These are phyloP conservation scores for Camelina sativa DNA, from an alignment of 345 rosid genomes.

Conservation along the genomic window DNA sequence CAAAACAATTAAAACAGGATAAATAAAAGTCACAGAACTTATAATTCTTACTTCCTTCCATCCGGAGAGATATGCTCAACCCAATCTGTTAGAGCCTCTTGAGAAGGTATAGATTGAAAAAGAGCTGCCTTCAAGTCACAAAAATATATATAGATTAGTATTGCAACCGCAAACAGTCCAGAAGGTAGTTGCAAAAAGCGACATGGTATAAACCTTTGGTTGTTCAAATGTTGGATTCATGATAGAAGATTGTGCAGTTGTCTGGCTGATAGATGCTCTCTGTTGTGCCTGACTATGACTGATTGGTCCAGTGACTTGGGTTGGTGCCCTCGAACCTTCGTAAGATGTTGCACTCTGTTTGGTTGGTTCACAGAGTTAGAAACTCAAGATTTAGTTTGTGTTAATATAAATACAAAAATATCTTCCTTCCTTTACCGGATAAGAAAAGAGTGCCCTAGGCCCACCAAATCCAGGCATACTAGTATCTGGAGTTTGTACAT, in stretches of 20 bases:
- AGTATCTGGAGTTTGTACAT: conserved; percentile 55
- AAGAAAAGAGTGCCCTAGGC: conserved; percentile 62
- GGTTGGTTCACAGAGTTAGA: conserved; percentile 33
- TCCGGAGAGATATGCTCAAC: conserved; percentile 79
- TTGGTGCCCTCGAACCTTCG: conserved; percentile 57
- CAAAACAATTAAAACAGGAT: conserved; percentile 8
- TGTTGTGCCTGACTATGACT: conserved; percentile 61
- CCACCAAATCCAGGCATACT: conserved; percentile 60
- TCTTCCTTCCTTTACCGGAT: conserved; percentile 58
- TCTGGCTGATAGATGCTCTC: conserved; percentile 51
- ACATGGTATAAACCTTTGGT: conserved; percentile 43
- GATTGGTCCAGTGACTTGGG: conserved; percentile 57
- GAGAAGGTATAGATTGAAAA: conserved; percentile 47
- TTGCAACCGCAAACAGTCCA: conserved; percentile 26
- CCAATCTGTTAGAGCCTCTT: conserved; percentile 69
- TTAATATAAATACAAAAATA: conserved; percentile 17
- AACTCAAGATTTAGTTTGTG: conserved; percentile 27
- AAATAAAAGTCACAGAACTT: neutral
- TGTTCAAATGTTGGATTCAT: conserved; percentile 55
- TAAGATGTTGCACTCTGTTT: conserved; percentile 70
- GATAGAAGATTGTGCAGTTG: conserved; percentile 47
- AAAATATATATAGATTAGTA: conserved; percentile 15
- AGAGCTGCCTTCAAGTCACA: conserved; percentile 34
- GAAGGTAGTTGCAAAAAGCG: conserved; percentile 19
- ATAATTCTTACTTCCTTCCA: conserved; percentile 72